phyloP scores from a whole-genome alignment of 2,329 filamentous ascomycete species.

The Colletotrichum sp. region DNA sequence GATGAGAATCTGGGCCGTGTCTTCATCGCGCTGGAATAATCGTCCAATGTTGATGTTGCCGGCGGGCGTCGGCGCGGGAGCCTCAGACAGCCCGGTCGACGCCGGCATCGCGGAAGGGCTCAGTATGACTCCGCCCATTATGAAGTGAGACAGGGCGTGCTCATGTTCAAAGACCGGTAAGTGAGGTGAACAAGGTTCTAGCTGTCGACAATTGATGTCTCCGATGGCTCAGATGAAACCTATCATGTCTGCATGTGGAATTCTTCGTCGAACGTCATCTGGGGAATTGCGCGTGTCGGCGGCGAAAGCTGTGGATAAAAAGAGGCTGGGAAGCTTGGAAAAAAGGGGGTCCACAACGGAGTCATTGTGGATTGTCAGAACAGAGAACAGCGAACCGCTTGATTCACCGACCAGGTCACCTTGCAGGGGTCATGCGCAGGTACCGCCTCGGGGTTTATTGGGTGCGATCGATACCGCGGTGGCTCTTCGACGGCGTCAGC shows the following conservation, averaged over 20 bases:
- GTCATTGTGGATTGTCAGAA: neutral
- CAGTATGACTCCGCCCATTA: neutral
- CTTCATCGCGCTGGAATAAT: neutral
- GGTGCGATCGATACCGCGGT: neutral
- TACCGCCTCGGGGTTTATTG: neutral
- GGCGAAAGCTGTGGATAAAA: neutral
- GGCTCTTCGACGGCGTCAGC: neutral
- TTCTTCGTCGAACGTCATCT: neutral
- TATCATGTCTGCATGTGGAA: neutral
- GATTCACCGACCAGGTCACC: neutral
- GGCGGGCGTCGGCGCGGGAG: neutral
- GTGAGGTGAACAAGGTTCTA: neutral
- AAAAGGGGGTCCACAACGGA: neutral
- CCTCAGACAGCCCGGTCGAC: neutral
- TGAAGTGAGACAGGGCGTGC: neutral
- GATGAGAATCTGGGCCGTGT: neutral
- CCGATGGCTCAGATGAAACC: neutral
- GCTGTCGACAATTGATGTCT: neutral
- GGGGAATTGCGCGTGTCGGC: neutral
- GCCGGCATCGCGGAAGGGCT: neutral
- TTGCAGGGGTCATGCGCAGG: neutral
- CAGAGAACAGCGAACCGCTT: neutral
- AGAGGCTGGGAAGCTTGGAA: neutral
- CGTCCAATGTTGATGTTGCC: neutral
- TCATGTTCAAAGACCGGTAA: neutral